Conservation (phyloP, 1,284 basidiomycete species). For the Kalmanozyma brasiliensis region DNA sequence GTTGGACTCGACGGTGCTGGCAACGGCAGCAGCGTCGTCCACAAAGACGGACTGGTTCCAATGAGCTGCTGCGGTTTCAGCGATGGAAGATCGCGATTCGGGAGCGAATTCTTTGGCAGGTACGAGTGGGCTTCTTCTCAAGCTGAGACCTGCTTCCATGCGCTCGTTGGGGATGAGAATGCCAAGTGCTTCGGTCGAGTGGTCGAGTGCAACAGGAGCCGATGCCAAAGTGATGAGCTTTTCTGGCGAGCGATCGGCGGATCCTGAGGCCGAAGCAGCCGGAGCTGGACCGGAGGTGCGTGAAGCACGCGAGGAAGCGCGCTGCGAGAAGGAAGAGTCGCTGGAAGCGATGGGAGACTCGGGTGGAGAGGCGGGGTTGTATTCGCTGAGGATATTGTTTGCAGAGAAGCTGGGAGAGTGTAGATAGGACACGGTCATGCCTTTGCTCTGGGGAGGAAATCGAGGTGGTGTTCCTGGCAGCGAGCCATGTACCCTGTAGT, state of each 20-base stretch:
- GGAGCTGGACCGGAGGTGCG: conserved; percentile 21
- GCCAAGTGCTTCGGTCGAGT: conserved; percentile 5
- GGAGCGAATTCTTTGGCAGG: conserved; percentile 11
- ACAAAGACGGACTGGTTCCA: neutral
- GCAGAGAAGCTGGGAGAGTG: conserved; percentile 43
- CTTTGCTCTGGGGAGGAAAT: conserved; percentile 2
- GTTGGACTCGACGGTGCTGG: conserved; percentile 10
- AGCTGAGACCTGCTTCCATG: conserved; percentile 49
- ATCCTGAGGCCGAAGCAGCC: conserved; percentile 20
- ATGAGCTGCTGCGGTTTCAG: conserved; percentile 1
- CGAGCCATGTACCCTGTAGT: neutral
- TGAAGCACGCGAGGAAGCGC: conserved; percentile 20
- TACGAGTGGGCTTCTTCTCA: conserved; percentile 27
- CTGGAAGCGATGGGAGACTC: conserved; percentile 23
- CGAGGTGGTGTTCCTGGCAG: neutral
- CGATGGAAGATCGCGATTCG: conserved; percentile 7
- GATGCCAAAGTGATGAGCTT: conserved; percentile 7
- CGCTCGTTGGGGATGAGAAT: conserved; percentile 42
- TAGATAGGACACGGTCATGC: conserved; percentile 47
- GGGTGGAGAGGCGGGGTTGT: conserved; percentile 16
- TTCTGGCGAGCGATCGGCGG: neutral
- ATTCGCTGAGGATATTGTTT: conserved; percentile 15
- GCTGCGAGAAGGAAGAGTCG: conserved; percentile 19
- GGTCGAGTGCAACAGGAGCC: conserved; percentile 9
- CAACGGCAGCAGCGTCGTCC: no score